Evolutionary conservation across 1,139 yeast species (phyloP), one percentile per base, ranked within the genome.

Genomic region (Diutina sp.): DNA sequence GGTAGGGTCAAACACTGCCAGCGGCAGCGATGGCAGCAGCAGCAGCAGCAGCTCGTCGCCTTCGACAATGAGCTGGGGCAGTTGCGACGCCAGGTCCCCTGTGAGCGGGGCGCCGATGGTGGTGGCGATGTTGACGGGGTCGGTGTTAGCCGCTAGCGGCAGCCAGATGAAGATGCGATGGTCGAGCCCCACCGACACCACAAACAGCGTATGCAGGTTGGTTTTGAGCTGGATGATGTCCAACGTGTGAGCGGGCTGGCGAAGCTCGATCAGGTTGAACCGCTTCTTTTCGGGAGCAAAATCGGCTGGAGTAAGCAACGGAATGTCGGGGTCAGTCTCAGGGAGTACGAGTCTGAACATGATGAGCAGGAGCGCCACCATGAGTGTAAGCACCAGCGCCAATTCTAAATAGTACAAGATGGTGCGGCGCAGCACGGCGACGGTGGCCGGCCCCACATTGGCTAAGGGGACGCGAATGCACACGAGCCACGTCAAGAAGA

Each of bases 131-230:
- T 84, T 62, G 64, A 71, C 60, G 71, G 87, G 76, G 5, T 56
- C 57, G 0, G 12, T 54, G 52, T 1, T 64, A 60, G 65, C 65
- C 3, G 75, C 69, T 56, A 83, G 69, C 1, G 93, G 95, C 1
- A 89, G 83, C 95, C 95, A 88, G 11, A 87, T 80, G 46, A 82
- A 68, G 1, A 88, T 74, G 58, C 77, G 81, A 63, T 85, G 90
- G 64, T 88, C 95, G 62, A 89, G 70, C 4, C 91, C 91, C 38
- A 86, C 77, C 0, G 91, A 79, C 0, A 86, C 84, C 47, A 88
- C 72, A 64, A 77, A 84, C 12, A 85, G 85, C 62, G 78, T 77
- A 55, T 76, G 73, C 54, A 72, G 71, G 44, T 85, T 82, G 1
- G 89, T 78, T 16, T 74, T 71, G 14, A 87, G 71, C 59, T 77